Evolutionary conservation across 306 rosid genomes (phyloP).

Genomic region (Leucaena leucocephala): DNA sequence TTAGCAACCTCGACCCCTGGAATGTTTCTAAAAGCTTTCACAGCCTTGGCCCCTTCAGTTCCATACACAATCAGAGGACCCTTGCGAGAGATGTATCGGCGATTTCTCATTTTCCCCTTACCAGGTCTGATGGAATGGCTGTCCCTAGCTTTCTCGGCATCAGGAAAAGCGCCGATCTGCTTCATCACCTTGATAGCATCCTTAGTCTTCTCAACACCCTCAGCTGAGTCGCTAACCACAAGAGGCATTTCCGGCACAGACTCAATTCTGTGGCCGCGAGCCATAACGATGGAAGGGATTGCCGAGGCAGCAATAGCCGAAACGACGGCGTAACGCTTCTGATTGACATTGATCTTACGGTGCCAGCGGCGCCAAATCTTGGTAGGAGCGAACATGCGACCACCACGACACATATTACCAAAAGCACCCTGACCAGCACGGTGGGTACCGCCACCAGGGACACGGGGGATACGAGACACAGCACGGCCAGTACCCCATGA

Average conservation of each 20-base stretch:
- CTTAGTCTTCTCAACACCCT: conserved; percentile 63
- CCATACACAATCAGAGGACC: conserved; percentile 76
- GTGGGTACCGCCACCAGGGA: conserved; percentile 87
- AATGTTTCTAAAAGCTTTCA: conserved; percentile 71
- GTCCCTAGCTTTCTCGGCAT: conserved; percentile 71
- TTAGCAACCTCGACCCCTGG: conserved; percentile 64
- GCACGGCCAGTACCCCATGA: conserved; percentile 94
- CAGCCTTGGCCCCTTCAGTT: conserved; percentile 69
- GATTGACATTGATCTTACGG: conserved; percentile 70
- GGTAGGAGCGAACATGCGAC: conserved; percentile 86
- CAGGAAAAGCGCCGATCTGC: conserved; percentile 67
- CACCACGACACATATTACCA: conserved; percentile 92
- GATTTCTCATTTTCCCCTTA: conserved; percentile 74
- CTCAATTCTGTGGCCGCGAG: conserved; percentile 72
- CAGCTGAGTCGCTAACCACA: conserved; percentile 63
- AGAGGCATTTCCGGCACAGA: conserved; percentile 73
- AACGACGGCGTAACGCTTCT: conserved; percentile 70
- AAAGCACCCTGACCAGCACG: conserved; percentile 87
- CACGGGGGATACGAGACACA: conserved; percentile 79
- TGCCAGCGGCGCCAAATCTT: conserved; percentile 96
- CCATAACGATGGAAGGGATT: conserved; percentile 58
- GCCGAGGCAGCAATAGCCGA: conserved; percentile 83
- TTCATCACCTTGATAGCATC: conserved; percentile 63
- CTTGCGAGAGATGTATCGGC: conserved; percentile 65
- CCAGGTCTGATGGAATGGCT: conserved; percentile 71